phyloP scores from a whole-genome alignment of 768 basidiomycete genomes.

The Amanita muscaria region DNA sequence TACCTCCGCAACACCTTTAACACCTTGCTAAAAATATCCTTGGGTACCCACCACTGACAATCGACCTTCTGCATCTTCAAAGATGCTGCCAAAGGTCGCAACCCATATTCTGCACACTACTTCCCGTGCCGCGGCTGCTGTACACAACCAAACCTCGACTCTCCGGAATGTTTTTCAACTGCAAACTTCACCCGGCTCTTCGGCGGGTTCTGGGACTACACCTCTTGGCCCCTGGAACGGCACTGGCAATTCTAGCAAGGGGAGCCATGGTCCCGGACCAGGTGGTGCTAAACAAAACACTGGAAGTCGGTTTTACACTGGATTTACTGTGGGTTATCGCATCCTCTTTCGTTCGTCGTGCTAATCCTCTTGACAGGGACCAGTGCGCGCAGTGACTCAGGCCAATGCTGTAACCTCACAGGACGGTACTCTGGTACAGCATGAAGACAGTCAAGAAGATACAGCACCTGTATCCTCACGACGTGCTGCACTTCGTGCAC shows the following conservation, averaged over 20 bases:
- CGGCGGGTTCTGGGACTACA: slow-evolving; percentile 25
- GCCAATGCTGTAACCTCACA: slow-evolving; percentile 53
- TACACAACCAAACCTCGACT: slow-evolving; percentile 63
- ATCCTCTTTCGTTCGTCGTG: too few species aligned
- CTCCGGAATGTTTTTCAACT: slow-evolving; percentile 72
- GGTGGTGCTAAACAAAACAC: slow-evolving; percentile 67
- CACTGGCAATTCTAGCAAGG: slow-evolving; percentile 39
- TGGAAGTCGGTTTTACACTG: slow-evolving; percentile 61
- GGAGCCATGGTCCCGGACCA: slow-evolving; percentile 51
- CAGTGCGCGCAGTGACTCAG: slow-evolving; percentile 65
- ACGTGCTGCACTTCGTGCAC: slow-evolving; percentile 20
- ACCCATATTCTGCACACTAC: slow-evolving; percentile 72
- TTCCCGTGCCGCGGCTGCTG: slow-evolving; percentile 65
- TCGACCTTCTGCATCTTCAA: slow-evolving; percentile 9
- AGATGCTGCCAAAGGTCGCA: slow-evolving; percentile 79
- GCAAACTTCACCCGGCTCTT: slow-evolving; percentile 42
- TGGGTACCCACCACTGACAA: too few species aligned
- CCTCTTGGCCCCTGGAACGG: slow-evolving; percentile 34
- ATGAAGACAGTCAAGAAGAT: slow-evolving; percentile 53
- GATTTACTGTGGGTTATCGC: slow-evolving; percentile 58
- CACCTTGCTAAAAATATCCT: slow-evolving; percentile 1
- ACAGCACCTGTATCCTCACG: slow-evolving; percentile 14
- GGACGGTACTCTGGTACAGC: slow-evolving; percentile 36
- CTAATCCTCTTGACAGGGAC: slow-evolving; percentile 33
- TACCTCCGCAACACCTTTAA: background rate